phyloP scores from a whole-genome alignment of 306 rosid genomes.

The Begonia peltatifolia region DNA sequence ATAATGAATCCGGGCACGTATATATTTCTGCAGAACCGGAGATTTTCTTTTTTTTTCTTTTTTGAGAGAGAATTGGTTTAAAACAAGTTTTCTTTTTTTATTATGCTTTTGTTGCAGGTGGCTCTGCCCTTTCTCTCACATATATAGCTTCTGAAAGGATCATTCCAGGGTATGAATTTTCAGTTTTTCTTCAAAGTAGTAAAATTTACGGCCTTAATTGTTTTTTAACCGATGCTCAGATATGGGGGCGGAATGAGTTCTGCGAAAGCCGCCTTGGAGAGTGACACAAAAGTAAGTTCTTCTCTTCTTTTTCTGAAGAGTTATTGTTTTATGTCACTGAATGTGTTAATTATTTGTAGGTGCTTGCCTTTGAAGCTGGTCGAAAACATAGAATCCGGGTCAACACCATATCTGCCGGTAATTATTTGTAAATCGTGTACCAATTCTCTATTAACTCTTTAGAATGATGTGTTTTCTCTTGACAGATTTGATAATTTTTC shows the following conservation, averaged over 20 bases:
- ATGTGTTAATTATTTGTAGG: conserved; percentile 20
- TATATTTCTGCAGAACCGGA: background rate
- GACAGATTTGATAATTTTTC: too few species aligned
- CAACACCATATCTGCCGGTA: conserved; percentile 83
- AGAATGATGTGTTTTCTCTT: too few species aligned
- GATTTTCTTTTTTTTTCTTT: conserved; percentile 9
- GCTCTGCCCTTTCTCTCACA: conserved; percentile 81
- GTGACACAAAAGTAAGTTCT: conserved; percentile 63
- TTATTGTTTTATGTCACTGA: too few species aligned
- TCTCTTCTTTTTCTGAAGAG: background rate
- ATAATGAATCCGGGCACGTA: conserved; percentile 63
- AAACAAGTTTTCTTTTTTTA: too few species aligned
- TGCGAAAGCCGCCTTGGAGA: conserved; percentile 92
- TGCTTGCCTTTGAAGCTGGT: conserved; percentile 92
- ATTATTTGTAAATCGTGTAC: background rate
- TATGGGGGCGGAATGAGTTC: conserved; percentile 99
- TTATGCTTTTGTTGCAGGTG: conserved; percentile 36
- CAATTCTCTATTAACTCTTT: too few species aligned
- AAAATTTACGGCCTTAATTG: background rate
- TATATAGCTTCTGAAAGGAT: conserved; percentile 87
- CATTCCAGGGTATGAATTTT: conserved; percentile 66
- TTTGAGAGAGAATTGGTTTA: too few species aligned
- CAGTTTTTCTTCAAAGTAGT: conserved; percentile 1
- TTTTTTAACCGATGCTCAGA: conserved; percentile 19
- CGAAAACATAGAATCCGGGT: conserved; percentile 66